Conservation (phyloP, 768 basidiomycete species). For the Naematelia aurantialba region DNA sequence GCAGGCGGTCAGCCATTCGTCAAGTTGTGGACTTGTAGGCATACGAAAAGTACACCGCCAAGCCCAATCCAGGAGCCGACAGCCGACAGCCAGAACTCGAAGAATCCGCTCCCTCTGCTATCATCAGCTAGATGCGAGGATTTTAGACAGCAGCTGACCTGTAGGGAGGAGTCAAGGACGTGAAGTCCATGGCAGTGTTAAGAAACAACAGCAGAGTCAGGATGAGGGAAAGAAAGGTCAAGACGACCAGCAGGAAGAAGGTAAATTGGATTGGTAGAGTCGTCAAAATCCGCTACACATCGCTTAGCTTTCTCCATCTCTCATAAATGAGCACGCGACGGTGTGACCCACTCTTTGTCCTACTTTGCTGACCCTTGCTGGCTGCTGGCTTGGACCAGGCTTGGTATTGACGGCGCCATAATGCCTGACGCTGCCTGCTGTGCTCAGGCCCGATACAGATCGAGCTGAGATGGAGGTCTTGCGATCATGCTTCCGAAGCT, state of each 20-base stretch:
- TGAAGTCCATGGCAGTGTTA: conserved; percentile 40
- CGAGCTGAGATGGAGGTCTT: conserved; percentile 31
- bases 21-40: neutral
- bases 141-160: conserved; percentile 22
- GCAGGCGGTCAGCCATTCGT: conserved; percentile 7
- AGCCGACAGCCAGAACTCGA: conserved; percentile 45
- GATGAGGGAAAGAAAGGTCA: conserved; percentile 34
- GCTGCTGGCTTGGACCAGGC: conserved; percentile 35
- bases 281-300: conserved; percentile 42
- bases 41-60: conserved; percentile 43
- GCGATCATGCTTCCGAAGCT: conserved; percentile 14
- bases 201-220: conserved; percentile 39
- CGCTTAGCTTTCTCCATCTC: neutral
- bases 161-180: conserved; percentile 22
- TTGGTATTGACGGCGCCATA: conserved; percentile 24
- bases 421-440: conserved; percentile 31
- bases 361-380: conserved; percentile 40
- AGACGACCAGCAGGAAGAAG: conserved; percentile 36
- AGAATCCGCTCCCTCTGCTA: conserved; percentile 43
- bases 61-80: conserved; percentile 47
- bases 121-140: neutral
- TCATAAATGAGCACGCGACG: neutral
- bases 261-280: conserved; percentile 38
- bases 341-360: conserved; percentile 40
- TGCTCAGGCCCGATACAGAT: conserved; percentile 32